Base-by-base conservation (phyloP, 129 eudicot species). In the Ambrosia trifida region DNA sequence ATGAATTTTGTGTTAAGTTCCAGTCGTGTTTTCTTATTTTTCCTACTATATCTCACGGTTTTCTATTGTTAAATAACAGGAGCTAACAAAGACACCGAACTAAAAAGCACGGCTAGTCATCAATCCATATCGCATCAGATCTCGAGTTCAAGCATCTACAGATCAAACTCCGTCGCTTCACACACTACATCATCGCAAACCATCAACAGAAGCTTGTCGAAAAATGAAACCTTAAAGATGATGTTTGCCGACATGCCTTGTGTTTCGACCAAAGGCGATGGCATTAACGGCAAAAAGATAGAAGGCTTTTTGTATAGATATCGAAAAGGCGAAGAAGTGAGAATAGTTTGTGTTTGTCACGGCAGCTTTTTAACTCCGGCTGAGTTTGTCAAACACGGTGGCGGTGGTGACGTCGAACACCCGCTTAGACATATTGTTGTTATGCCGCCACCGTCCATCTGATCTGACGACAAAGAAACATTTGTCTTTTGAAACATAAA, bases 341-440 rank as follows among this genome's bases (percentile, higher is more conserved):
- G 69, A 31, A 88, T 91, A 38, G 84, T 91, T 2, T 91, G 97
- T 45, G 96, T 85, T 4, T 91, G 97, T 63, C 97, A 91, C 68
- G 96, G 91, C 14, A 62, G 72, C 54, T 88, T 81, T 28, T 70
- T 88, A 52, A 70, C 90, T 12, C 97, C 96, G 7, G 90, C 87
- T 0, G 90, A 91, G 71, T 91, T 91, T 43, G 85, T 91, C 9
- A 83, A 84, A 73, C 97, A 91, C 53, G 97, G 86, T 0, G 97
- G 97, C 1, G 96, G 94, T 4, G 87, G 77, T 2, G 89, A 88
- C 2, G 96, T 91, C 0, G 83, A 72, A 20, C 73, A 86, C 72
- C 97, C 97, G 0, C 51, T 82, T 13, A 86, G 74, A 76, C 91
- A 84, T 38, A 91, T 91, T 7, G 84, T 78, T 4, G 79, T 91